Percentiles rank a stretch among this genome's conserved stretches.
Conservation (phyloP, 768 basidiomycete genomes). For the Lactarius psammicola region DNA sequence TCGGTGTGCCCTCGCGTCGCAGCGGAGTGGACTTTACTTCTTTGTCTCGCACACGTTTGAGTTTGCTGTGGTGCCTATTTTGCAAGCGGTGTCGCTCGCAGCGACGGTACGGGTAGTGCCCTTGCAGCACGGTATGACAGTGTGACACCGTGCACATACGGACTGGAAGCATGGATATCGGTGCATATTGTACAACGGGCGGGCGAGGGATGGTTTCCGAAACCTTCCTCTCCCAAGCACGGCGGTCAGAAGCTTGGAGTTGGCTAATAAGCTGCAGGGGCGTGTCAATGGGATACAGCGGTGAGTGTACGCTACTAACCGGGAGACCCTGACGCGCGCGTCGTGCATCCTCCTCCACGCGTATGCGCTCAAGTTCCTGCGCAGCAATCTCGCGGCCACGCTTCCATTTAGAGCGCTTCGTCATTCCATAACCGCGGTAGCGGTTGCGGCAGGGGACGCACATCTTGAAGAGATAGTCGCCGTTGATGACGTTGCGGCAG, state of each 20-base stretch:
- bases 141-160: constrained; percentile 60
- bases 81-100: constrained; percentile 58
- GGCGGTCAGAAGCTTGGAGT: constrained; percentile 28
- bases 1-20: constrained; percentile 24
- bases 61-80: constrained; percentile 51
- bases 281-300: constrained; percentile 6
- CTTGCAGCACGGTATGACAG: constrained; percentile 51
- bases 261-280: constrained; percentile 38
- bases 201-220: constrained; percentile 17
- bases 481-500: constrained; percentile 47
- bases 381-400: constrained; percentile 45
- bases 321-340: constrained; percentile 39
- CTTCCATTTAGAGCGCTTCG: constrained; percentile 56
- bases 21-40: constrained; percentile 40
- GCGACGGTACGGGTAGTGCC: constrained; percentile 48
- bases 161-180: constrained; percentile 35
- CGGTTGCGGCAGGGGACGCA: constrained; percentile 43
- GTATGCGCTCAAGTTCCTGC: constrained; percentile 40
- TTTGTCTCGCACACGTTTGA: constrained; percentile 53
- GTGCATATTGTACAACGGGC: constrained; percentile 21
- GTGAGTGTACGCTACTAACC: constrained; percentile 33
- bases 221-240: constrained; percentile 28
- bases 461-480: constrained; percentile 36
- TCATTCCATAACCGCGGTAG: constrained; percentile 52
- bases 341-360: constrained; percentile 42